phyloP scores from a whole-genome alignment of 2,329 filamentous ascomycete species.

The Blastomyces percursus region DNA sequence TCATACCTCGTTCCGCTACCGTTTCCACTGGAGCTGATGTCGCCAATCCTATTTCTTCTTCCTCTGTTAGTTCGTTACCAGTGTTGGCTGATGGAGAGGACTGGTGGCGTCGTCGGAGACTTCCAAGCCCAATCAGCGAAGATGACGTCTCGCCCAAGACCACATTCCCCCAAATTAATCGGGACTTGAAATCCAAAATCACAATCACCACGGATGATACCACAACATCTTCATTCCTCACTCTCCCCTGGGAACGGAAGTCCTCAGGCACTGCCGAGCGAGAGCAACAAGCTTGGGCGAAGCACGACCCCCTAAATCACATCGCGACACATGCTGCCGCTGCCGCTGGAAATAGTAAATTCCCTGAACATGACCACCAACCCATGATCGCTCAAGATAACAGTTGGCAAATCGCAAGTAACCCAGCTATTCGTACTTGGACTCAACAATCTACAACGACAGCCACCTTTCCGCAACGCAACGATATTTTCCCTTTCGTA shows the following conservation, averaged over 20 bases:
- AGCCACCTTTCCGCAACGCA: background rate
- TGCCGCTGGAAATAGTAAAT: background rate
- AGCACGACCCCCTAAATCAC: background rate
- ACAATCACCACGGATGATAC: background rate
- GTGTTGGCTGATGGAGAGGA: slow-evolving; percentile 1
- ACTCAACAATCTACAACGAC: background rate
- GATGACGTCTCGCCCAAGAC: slow-evolving; percentile 18
- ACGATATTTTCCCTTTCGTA: background rate
- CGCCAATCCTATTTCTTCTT: background rate
- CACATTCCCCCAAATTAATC: background rate
- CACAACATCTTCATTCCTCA: background rate
- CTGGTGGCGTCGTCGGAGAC: slow-evolving; percentile 18
- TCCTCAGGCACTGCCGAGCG: background rate
- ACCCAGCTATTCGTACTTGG: background rate
- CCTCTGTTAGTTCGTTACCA: background rate
- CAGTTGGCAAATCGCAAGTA: background rate
- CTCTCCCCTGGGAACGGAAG: background rate
- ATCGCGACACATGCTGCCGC: background rate
- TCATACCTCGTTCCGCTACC: background rate
- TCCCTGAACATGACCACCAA: background rate
- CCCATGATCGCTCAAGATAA: background rate
- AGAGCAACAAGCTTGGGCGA: background rate
- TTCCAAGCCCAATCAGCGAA: slow-evolving; percentile 34
- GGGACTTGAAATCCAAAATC: background rate
- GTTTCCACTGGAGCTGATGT: background rate